Base-by-base conservation (phyloP, 345 rosid genomes). In the Citrus australasica region DNA sequence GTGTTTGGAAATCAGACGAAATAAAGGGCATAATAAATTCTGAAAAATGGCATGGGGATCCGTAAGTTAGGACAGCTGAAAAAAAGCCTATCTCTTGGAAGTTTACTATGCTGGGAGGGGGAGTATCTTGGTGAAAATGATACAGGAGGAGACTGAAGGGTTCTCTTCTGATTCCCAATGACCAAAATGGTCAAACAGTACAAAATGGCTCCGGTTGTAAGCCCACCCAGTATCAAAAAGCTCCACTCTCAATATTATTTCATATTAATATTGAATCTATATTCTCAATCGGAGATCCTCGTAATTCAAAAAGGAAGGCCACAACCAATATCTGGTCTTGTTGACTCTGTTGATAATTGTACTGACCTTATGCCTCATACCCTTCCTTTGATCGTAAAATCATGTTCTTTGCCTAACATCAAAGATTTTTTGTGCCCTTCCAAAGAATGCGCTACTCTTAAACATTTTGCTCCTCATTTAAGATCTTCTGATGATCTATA, bases 41-140 rank as follows among this genome's bases (percentile, higher is more conserved):
- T 35, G 37, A 35, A 35, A 35, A 35, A 35, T 35, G 37, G 37
- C 37, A 35, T 35, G 7, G 37, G 37, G 37, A 35, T 35, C 37
- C 37, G 37, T 35, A 79, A 77, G 71, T 73, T 76, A 46, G 73
- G 58, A 4, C 76, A 78, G 78, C 85, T 93, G 67, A 90, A 87
- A 90, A 96, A 91, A 80, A 89, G 94, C 73, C 88, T 76, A 64
- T 96, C 99, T 66, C 87, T 87, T 28, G 97, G 95, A 62, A 85
- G 87, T 84, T 82, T 80, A 69, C 81, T 89, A 24, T 90, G 85
- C 82, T 77, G 79, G 76, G 86, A 87, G 75, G 91, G 88, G 64
- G 83, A 79, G 53, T 71, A 74, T 66, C 74, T 70, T 67, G 62
- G 32, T 30, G 87, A 89, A 55, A 69, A 73, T 81, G 88, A 84